Conservation (phyloP, 2,329 filamentous ascomycete genomes). For the Trichoderma breve region DNA sequence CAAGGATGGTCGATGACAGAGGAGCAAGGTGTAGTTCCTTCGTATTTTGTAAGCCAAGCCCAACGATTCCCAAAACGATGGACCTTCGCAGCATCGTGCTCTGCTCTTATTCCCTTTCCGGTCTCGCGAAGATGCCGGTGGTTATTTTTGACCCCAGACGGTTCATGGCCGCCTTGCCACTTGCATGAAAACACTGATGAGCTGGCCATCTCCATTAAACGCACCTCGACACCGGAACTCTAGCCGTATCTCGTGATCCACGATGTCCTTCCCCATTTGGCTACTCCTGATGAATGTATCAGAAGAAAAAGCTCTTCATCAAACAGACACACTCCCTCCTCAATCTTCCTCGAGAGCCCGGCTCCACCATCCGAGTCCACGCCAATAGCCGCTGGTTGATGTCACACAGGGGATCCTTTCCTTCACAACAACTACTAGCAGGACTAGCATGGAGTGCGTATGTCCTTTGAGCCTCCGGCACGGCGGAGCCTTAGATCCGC, state of each 20-base stretch:
- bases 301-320: background rate
- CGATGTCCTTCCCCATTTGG: background rate
- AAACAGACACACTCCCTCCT: background rate
- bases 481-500: conserved; percentile 14
- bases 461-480: background rate
- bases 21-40: background rate
- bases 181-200: conserved; percentile 13
- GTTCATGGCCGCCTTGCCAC: background rate
- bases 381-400: background rate
- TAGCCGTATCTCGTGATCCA: background rate
- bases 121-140: background rate
- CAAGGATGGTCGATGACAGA: background rate
- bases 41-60: background rate
- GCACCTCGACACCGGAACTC: background rate
- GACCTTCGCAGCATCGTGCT: background rate
- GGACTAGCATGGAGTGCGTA: background rate
- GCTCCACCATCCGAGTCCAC: conserved; percentile 1
- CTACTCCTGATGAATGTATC: background rate
- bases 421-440: background rate
- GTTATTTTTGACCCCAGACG: background rate
- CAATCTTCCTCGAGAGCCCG: background rate
- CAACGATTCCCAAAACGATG: background rate
- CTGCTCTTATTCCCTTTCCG: background rate
- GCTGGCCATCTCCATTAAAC: conserved; percentile 3
- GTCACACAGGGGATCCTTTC: conserved; percentile 10